Base-by-base conservation (phyloP, 176 grass and related monocot species). In the Leersia perrieri region DNA sequence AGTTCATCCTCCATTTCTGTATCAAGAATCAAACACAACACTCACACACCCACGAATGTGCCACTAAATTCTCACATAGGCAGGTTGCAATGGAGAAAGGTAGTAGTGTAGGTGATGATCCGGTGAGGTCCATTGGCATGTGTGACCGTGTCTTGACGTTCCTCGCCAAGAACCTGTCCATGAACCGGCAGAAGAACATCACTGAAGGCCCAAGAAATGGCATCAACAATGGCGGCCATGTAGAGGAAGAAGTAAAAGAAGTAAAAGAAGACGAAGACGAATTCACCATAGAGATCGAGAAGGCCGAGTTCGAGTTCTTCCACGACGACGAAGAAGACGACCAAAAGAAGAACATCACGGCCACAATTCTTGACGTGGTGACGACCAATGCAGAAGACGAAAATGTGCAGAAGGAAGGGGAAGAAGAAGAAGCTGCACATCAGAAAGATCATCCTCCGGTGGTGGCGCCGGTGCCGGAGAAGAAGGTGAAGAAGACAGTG, bases 111-210 rank as follows among this genome's bases (percentile, higher is more conserved):
- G 47, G 42, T 15, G 41, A 40, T 0, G 65, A 72, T 18, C 25
- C 78, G 1, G 34, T 64, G 55, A 62, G 55, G 41, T 53, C 35
- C 12, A 45, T 75, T 2, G 66, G 88, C 44, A 86, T 86, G n/a
- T 89, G 88, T 18, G 83, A 86, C 73, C 77, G 83, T 60, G 34
- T 89, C 9, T 45, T 86, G 66, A 86, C 73, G 34, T 86, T 89
- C 88, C 73, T 89, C 15, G 23, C 72, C 33, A 86, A 66, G 30
- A 85, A 70, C 73, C 78, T 89, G 29, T 82, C 83, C 8, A 72
- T 82, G 66, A 82, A 29, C 66, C 65, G 60, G 73, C 36, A 11
- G 44, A 85, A 60, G 78, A 60, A 1, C 72, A 68, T 89, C 72
- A 58, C 88, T 16, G 72, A 85, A 0, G 82, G 72, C 0, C 82